Conservation (phyloP, 176 grass and related monocot genomes). For the Oryza officinalis region DNA sequence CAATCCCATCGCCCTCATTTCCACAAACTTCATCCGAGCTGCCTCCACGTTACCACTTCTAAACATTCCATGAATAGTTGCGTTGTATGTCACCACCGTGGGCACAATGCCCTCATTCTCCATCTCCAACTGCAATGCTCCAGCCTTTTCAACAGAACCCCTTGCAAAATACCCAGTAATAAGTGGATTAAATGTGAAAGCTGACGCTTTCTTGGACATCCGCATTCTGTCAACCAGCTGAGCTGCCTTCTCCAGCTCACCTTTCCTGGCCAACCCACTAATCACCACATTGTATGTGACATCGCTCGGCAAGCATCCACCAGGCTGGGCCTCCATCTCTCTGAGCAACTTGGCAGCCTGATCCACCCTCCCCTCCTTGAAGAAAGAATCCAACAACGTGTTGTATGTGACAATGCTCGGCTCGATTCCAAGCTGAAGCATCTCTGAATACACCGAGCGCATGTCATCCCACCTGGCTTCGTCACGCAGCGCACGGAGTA, state of each 20-base stretch:
- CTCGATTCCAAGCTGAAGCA: slow-evolving; percentile 41
- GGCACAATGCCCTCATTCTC: slow-evolving; percentile 40
- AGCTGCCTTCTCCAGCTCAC: slow-evolving; percentile 46
- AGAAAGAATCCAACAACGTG: slow-evolving; percentile 66
- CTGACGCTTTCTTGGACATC: slow-evolving; percentile 37
- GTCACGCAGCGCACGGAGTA: slow-evolving; percentile 48
- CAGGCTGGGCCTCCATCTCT: slow-evolving; percentile 42
- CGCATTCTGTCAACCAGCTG: slow-evolving; percentile 55
- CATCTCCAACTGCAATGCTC: slow-evolving; percentile 50
- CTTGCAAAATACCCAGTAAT: slow-evolving; percentile 50
- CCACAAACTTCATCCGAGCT: slow-evolving; percentile 49
- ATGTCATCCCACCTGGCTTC: slow-evolving; percentile 43
- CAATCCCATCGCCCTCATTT: slow-evolving; percentile 62
- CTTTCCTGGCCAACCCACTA: slow-evolving; percentile 49
- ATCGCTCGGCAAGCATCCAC: slow-evolving; percentile 52
- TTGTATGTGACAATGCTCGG: slow-evolving; percentile 63
- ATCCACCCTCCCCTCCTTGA: slow-evolving; percentile 52
- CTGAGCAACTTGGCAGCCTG: slow-evolving; percentile 46
- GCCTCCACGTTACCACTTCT: slow-evolving; percentile 41
- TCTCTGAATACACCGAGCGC: slow-evolving; percentile 31
- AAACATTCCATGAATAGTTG: slow-evolving; percentile 58
- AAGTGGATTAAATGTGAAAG: slow-evolving; percentile 63
- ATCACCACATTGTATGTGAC: slow-evolving; percentile 66
- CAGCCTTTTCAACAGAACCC: slow-evolving; percentile 45
- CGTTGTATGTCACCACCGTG: slow-evolving; percentile 51